A percentile compares a stretch with the other conserved stretches of the same genome.
Conservation (phyloP, 2,329 filamentous ascomycete genomes). For the Calonectria henricotiae region DNA sequence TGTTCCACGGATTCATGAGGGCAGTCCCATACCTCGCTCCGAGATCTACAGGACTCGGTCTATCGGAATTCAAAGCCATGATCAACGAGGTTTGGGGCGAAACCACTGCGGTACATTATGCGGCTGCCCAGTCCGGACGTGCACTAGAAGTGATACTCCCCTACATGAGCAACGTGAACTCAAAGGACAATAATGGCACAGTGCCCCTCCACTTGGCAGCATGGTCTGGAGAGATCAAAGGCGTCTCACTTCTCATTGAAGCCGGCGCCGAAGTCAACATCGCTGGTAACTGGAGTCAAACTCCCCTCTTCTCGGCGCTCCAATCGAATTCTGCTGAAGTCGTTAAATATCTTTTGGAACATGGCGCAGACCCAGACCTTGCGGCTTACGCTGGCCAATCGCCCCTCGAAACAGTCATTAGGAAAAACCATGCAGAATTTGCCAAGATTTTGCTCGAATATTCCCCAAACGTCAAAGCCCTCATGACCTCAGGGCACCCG, state of each 20-base stretch:
- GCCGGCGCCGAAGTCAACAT: constrained; percentile 41
- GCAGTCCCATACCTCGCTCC: constrained; percentile 27
- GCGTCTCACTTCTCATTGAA: constrained; percentile 38
- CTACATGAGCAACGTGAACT: constrained; percentile 39
- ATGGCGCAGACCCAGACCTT: constrained; percentile 41
- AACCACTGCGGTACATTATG: constrained; percentile 44
- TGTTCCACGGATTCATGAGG: constrained; percentile 22
- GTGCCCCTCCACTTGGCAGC: constrained; percentile 43
- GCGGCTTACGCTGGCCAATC: constrained; percentile 34
- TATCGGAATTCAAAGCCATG: constrained; percentile 34
- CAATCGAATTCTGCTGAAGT: constrained; percentile 35
- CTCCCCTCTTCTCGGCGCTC: constrained; percentile 41
- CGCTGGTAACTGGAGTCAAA: constrained; percentile 39
- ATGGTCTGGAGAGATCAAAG: constrained; percentile 30
- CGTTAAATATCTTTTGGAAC: constrained; percentile 37
- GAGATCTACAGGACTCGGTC: background rate
- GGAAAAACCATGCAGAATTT: constrained; percentile 37
- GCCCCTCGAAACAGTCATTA: constrained; percentile 36
- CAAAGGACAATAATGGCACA: constrained; percentile 38
- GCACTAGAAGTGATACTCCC: constrained; percentile 41
- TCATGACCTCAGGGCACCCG: constrained; percentile 35
- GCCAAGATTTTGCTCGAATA: constrained; percentile 40
- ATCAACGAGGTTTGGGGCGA: constrained; percentile 43
- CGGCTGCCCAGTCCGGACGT: constrained; percentile 38
- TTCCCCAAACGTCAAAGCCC: constrained; percentile 32